Evolutionary conservation across 2,329 filamentous ascomycete species (phyloP), one percentile per base, ranked within the genome.

Genomic region (Calonectria fujianensis): DNA sequence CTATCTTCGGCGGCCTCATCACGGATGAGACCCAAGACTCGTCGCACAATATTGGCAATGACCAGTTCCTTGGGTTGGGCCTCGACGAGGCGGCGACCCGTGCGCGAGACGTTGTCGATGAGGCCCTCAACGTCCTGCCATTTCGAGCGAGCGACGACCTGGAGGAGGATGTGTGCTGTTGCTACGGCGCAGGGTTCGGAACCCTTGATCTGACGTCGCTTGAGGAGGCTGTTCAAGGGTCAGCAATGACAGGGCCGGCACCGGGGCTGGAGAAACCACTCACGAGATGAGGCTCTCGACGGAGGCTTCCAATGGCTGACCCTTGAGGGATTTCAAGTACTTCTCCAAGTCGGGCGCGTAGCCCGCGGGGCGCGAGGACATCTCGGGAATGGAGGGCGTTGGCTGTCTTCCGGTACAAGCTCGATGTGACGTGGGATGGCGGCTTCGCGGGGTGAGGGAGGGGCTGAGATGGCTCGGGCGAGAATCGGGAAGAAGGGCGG

Each of bases 51-150:
- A 82, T 99, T 99, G 68, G 96, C 96, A 57, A 98, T 95, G 7
- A 96, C 95, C 80, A 98, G 93, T 86, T 98, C 97, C 75, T 94
- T 92, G 20, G 96, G 96, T 81, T 98, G 95, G 10, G 97, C 96
- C 70, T 94, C 91, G 45, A 94, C 93, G 54, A 99, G 89, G 70
- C 93, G 91, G 79, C 92, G 91, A 71, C 97, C 97, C 31, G 96
- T 93, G 74, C 93, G 90, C 77, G 94, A 93, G 75, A 99, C 93
- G 78, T 95, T 93, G 80, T 93, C 91, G 74, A 98, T 92, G 66
- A 99, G 92, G 81, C 93, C 92, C 65, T 92, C 91, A 61, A 96
- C 93, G 84, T 96, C 94, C 75, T 90, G 90, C 87, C 94, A 96
- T 84, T 93, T 94, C 79, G 94, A 94, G 77, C 93, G 93, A 41